Conservation (phyloP, 75 land plant species). For the Pinus taeda region DNA sequence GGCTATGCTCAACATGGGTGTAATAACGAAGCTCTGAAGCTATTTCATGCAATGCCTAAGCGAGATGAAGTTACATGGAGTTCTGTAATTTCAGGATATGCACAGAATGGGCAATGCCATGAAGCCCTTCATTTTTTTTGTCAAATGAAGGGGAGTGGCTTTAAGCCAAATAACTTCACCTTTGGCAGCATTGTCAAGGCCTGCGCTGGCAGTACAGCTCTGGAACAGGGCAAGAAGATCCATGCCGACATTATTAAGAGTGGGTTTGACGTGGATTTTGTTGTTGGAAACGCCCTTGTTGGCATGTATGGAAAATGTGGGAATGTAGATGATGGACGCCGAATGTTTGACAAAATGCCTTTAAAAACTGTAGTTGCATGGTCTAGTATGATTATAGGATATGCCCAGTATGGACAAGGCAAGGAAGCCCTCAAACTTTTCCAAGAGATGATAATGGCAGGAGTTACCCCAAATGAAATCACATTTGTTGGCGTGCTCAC, state of each 20-base stretch:
- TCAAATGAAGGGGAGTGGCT: conserved; percentile 26
- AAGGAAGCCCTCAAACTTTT: conserved; percentile 14
- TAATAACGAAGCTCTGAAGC: conserved; percentile 23
- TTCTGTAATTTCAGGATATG: conserved; percentile 28
- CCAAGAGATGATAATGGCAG: background rate
- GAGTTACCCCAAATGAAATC: background rate
- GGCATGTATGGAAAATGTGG: conserved; percentile 26
- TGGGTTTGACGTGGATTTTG: conserved; percentile 15
- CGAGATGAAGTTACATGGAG: conserved; percentile 45
- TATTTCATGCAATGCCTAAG: conserved; percentile 30
- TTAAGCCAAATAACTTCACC: conserved; percentile 27
- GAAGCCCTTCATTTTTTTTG: conserved; percentile 18
- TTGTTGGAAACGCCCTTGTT: conserved; percentile 19
- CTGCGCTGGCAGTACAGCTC: conserved; percentile 9
- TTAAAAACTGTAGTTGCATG: conserved; percentile 24
- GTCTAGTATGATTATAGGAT: conserved; percentile 26
- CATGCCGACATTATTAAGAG: conserved; percentile 14
- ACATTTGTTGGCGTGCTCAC: conserved; percentile 1
- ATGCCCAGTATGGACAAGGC: conserved; percentile 12
- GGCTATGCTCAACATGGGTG: conserved; percentile 8
- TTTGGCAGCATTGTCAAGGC: conserved; percentile 31
- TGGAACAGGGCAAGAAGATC: conserved; percentile 11
- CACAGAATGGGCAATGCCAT: conserved; percentile 8
- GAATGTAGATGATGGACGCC: conserved; percentile 15
- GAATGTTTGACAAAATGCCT: conserved; percentile 20